Conservation (phyloP, 352 stramenopile genomes). For the Hyaloperonospora brassicae region DNA sequence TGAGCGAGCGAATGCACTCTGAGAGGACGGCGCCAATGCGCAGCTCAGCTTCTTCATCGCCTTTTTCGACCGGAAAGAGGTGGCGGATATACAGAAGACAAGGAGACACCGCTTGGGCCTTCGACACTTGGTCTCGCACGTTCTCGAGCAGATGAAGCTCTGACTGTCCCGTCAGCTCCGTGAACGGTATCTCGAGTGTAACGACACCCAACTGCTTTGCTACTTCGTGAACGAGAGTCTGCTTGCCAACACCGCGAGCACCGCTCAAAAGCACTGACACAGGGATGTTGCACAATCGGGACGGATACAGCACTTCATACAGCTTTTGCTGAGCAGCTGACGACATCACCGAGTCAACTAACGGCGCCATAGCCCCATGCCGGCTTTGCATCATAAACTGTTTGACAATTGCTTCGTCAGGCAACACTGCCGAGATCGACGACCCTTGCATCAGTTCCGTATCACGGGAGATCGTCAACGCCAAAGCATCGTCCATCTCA, state of each 20-base stretch:
- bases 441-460: conserved; percentile 66
- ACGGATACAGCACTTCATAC: conserved; percentile 62
- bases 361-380: conserved; percentile 3
- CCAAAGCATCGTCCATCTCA: conserved; percentile 22
- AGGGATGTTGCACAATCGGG: conserved; percentile 54
- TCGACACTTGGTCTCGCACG: conserved; percentile 56
- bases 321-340: conserved; percentile 38
- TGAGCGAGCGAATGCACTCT: conserved; percentile 59
- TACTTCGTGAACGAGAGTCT: conserved; percentile 58
- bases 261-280: conserved; percentile 68
- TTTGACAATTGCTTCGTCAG: conserved; percentile 51
- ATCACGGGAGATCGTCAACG: conserved; percentile 44
- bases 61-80: conserved; percentile 69
- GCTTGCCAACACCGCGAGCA: conserved; percentile 60
- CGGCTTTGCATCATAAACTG: conserved; percentile 34
- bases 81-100: conserved; percentile 79
- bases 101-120: conserved; percentile 53
- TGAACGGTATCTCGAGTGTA: conserved; percentile 71
- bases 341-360: conserved; percentile 23
- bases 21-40: conserved; percentile 52
- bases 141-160: conserved; percentile 73
- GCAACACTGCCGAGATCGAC: conserved; percentile 36
- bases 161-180: conserved; percentile 59
- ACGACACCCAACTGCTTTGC: conserved; percentile 58
- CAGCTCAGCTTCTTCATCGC: conserved; percentile 67